phyloP scores from a whole-genome alignment of 1,284 basidiomycete genomes.

The Neolentinus lepideus region DNA sequence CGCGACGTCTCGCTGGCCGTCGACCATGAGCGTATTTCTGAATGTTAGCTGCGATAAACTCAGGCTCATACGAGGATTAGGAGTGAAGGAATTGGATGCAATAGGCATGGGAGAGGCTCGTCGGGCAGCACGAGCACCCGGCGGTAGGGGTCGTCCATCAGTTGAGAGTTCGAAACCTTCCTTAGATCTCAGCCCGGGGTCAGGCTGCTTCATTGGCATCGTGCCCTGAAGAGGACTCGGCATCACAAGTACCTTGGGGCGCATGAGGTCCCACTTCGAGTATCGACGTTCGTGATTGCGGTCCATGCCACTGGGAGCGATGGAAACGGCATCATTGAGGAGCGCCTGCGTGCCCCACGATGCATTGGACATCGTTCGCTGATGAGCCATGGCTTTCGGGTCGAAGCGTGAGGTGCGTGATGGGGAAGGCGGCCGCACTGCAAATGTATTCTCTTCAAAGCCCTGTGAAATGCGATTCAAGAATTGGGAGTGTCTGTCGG shows the following conservation, averaged over 20 bases:
- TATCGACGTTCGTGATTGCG: constrained; percentile 45
- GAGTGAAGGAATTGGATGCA: constrained; percentile 66
- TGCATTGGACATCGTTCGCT: constrained; percentile 57
- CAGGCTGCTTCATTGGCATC: constrained; percentile 23
- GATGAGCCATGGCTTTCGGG: constrained; percentile 51
- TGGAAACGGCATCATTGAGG: constrained; percentile 37
- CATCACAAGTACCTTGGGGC: constrained; percentile 81
- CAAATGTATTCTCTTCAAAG: constrained; percentile 47
- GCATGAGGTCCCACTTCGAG: constrained; percentile 67
- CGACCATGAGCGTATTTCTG: constrained; percentile 64
- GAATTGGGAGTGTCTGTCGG: constrained; percentile 20
- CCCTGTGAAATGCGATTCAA: constrained; percentile 23
- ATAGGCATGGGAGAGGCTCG: constrained; percentile 36
- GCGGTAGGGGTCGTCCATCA: constrained; percentile 65
- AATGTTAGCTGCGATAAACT: constrained; percentile 75
- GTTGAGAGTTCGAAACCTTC: constrained; percentile 57
- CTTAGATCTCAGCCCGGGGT: constrained; percentile 24
- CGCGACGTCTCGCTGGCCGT: constrained; percentile 54
- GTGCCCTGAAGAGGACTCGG: constrained; percentile 68
- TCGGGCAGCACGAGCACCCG: constrained; percentile 51
- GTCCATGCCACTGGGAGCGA: constrained; percentile 17
- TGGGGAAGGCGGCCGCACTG: constrained; percentile 48
- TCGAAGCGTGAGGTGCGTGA: constrained; percentile 64
- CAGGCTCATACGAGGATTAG: constrained; percentile 66
- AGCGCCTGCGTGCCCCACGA: constrained; percentile 59